A percentile compares a stretch with the other conserved stretches of the same genome.
Conservation (phyloP, 2,329 filamentous ascomycete species). For the Nemania sp. region DNA sequence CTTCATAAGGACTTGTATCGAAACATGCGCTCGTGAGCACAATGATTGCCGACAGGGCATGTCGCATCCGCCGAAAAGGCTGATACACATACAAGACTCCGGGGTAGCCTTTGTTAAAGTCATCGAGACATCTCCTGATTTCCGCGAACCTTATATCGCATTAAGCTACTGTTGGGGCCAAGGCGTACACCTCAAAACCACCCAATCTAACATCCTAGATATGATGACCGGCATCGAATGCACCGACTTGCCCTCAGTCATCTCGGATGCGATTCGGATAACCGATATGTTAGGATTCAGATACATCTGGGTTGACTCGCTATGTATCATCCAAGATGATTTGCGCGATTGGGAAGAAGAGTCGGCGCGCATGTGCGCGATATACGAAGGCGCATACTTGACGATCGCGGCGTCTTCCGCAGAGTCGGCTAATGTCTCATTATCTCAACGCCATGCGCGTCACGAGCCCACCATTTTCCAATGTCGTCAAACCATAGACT, state of each 20-base stretch:
- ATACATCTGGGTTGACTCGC: constrained; percentile 1
- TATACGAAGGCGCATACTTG: constrained; percentile 2
- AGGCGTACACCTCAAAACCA: background rate
- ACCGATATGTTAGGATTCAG: background rate
- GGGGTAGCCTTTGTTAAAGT: background rate
- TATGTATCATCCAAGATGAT: constrained; percentile 2
- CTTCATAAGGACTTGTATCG: background rate
- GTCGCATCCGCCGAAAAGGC: constrained; percentile 1
- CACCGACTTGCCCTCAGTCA: background rate
- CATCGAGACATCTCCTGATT: background rate
- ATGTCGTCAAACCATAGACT: background rate
- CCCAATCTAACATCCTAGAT: background rate
- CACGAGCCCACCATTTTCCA: background rate
- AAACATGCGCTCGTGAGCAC: background rate
- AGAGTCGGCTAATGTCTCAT: background rate
- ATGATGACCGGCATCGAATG: background rate
- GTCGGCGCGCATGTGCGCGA: background rate
- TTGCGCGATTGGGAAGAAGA: background rate
- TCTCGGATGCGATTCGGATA: background rate
- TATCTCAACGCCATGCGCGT: background rate
- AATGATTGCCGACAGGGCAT: background rate
- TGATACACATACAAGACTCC: background rate
- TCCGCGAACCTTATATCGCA: background rate
- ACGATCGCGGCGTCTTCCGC: background rate
- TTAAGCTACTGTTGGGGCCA: constrained; percentile 3